Evolutionary conservation across 2,329 filamentous ascomycete species (phyloP).

Genomic region (Elsinoe necatrix): DNA sequence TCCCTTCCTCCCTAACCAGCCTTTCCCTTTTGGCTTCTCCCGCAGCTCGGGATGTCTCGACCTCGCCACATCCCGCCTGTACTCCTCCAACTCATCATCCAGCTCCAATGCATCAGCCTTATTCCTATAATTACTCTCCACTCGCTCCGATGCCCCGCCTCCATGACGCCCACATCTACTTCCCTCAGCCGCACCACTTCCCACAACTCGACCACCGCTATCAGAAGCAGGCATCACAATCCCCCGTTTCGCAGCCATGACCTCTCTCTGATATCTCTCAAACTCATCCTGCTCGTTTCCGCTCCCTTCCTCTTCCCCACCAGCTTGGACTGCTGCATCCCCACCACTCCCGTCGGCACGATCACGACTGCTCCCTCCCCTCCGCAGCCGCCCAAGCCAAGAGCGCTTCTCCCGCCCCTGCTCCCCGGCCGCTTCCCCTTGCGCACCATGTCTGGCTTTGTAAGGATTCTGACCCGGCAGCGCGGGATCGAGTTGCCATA

Average conservation of each 20-base stretch:
- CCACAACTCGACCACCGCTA: background rate
- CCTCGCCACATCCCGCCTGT: background rate
- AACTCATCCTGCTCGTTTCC: constrained; percentile 7
- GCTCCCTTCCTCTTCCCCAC: background rate
- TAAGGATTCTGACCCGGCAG: no score
- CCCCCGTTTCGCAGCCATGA: constrained; percentile 11
- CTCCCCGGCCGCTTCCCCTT: background rate
- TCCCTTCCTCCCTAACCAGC: constrained; percentile 7
- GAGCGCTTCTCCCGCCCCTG: background rate
- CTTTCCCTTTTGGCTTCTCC: background rate
- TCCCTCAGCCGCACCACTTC: background rate
- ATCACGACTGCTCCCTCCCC: background rate
- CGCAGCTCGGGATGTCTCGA: background rate
- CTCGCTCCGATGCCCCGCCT: background rate
- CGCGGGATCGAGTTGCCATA: background rate
- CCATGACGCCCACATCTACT: background rate
- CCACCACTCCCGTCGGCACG: background rate
- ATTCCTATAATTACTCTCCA: constrained; percentile 1
- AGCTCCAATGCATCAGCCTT: background rate
- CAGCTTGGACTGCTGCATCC: no score
- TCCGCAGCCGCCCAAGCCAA: background rate
- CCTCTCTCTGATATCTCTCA: constrained; percentile 5
- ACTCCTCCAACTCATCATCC: constrained; percentile 12
- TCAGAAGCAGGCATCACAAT: background rate
- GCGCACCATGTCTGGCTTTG: background rate